A percentile compares a stretch with the other conserved stretches of the same genome.
These are phyloP conservation scores for Erodium moschatum DNA, from an alignment of 441 rosid genomes.

Conservation along the genomic window DNA sequence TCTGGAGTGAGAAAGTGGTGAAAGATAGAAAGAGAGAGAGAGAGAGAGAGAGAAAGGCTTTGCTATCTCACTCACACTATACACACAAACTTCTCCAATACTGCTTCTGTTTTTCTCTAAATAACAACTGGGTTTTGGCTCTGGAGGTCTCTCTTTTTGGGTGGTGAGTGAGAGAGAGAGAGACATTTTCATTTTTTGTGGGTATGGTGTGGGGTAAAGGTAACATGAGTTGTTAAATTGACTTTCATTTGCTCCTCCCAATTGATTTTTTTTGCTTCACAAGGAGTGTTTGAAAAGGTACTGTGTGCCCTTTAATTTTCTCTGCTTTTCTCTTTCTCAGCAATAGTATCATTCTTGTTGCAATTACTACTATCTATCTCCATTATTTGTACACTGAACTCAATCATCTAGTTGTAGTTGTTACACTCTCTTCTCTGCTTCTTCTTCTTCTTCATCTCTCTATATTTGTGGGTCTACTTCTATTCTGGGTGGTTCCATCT, in stretches of 20 bases:
- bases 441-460: slow-evolving; percentile 4
- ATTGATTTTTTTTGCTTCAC: neutral
- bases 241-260: neutral
- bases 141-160: neutral
- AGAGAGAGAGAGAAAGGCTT: neutral
- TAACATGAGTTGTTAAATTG: slow-evolving; percentile 3
- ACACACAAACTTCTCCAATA: neutral
- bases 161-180: too few species aligned
- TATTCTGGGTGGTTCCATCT: slow-evolving; percentile 15
- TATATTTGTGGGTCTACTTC: slow-evolving; percentile 15
- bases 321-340: neutral
- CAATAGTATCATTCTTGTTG: neutral
- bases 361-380: neutral
- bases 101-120: neutral
- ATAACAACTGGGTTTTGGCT: neutral
- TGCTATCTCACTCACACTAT: neutral
- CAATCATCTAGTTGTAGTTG: neutral
- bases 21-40: neutral
- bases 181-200: too few species aligned
- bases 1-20: neutral
- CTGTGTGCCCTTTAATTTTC: neutral
- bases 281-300: neutral
- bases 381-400: neutral
- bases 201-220: slow-evolving; percentile 7
- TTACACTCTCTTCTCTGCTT: slow-evolving; percentile 3